A percentile compares a stretch with the other conserved stretches of the same genome.
phyloP scores from a whole-genome alignment of 106 monocot species.

The Dendrobium huoshanense region DNA sequence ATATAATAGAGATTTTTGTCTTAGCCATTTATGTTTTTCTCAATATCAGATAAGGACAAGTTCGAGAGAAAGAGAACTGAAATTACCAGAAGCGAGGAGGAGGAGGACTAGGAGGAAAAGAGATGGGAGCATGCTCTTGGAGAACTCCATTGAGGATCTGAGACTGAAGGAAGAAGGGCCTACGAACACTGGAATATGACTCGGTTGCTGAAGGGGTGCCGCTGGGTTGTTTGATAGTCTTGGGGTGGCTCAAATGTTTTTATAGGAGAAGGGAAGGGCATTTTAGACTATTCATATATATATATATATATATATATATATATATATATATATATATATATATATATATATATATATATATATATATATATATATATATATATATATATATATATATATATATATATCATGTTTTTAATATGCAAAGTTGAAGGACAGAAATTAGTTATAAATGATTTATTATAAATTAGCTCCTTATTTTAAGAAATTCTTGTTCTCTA shows the following conservation, averaged over 20 bases:
- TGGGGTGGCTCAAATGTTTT: not conserved
- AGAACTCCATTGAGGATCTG: slow-evolving; percentile 1
- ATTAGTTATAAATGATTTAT: too few species aligned
- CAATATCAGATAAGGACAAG: not conserved
- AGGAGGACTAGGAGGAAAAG: slow-evolving; percentile 10
- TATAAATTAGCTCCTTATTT: too few species aligned
- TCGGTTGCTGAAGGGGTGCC: too few species aligned
- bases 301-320: too few species aligned
- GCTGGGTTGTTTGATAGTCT: too few species aligned
- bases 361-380: too few species aligned
- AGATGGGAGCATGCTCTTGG: slow-evolving; percentile 6
- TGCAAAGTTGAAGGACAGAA: too few species aligned
- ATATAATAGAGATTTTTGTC: not conserved
- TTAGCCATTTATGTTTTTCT: not conserved
- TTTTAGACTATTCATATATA: not conserved
- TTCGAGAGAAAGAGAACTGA: not conserved
- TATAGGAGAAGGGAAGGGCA: not conserved
- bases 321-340: too few species aligned
- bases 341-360: too few species aligned
- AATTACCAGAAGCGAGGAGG: slow-evolving; percentile 6
- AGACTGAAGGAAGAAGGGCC: not conserved
- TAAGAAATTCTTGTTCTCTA: too few species aligned
- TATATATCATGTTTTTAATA: too few species aligned
- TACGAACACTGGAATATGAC: not conserved
- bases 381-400: too few species aligned